Evolutionary conservation across 257 asterid species (phyloP), one percentile per base, ranked within the genome.

Genomic region (Plantago ovata): DNA sequence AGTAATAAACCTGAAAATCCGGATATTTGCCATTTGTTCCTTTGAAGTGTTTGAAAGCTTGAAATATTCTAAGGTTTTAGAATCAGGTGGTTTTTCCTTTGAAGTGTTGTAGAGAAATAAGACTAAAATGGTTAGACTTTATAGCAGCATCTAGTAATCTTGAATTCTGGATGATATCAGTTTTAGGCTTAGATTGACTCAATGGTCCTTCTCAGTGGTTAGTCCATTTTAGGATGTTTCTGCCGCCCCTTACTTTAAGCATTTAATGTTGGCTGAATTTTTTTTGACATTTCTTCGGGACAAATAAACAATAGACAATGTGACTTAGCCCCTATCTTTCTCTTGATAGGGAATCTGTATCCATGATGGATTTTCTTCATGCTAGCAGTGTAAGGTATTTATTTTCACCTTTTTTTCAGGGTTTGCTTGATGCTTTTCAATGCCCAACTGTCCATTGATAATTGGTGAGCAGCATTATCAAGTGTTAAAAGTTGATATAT

Each of bases 11-110:
- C 87, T 71, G 1, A 76, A 6, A 28, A 28, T 28, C 36, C 36
- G 36, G 36, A 58, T 77, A 69, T 68, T 86, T n/a, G 84, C 82
- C 93, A 86, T 83, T 55, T 59, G 65, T 13, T 5, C 18, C 3
- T 3, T 24, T 10, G 0, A 55, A 18, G 46, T 65, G 10, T 23
- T 36, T 32, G 33, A 36, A 16, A 38, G 7, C 47, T 28, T 14
- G 8, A 49, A 10, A 45, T n/a, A 9, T n/a, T 14, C 23, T 8
- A 32, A 21, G 0, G 10, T 10, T 3, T 28, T 12, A 15, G 21
- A 20, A 20, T 21, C 3, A 14, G 44, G 47, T 45, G 21, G 1
- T 23, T 32, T 56, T 58, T 7, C 33, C 23, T 28, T 7, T n/a
- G 60, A 46, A 51, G 28, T 28, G 13, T 68, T 62, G 40, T 60